These are phyloP conservation scores for Pythium inflatum DNA, from an alignment of 352 stramenopile species.

Conservation along the genomic window DNA sequence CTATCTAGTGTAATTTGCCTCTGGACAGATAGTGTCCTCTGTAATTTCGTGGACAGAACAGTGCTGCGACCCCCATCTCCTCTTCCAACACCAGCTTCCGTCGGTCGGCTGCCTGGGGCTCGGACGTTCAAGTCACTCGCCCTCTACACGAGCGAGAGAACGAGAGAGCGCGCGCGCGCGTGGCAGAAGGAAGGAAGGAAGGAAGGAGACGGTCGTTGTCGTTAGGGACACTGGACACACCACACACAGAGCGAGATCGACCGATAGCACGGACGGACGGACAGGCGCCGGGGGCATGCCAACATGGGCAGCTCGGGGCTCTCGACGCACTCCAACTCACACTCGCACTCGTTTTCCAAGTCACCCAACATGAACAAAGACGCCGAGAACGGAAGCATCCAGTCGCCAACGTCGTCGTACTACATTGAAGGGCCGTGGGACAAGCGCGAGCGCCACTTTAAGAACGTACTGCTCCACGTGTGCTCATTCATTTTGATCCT, in stretches of 20 bases:
- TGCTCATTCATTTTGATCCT: slow-evolving; percentile 88
- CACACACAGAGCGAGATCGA: neutral
- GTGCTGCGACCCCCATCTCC: slow-evolving; percentile 5
- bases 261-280: too few relatives aligned
- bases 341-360: slow-evolving; percentile 53
- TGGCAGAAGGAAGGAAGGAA: neutral
- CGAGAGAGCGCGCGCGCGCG: slow-evolving; percentile 7
- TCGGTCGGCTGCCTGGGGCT: slow-evolving; percentile 7
- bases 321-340: slow-evolving; percentile 52
- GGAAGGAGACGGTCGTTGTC: neutral
- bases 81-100: neutral
- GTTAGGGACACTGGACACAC: neutral
- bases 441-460: slow-evolving; percentile 74
- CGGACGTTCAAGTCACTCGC: slow-evolving; percentile 25
- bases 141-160: slow-evolving; percentile 5
- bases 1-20: neutral
- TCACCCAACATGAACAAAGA: slow-evolving; percentile 42
- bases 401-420: slow-evolving; percentile 55
- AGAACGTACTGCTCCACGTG: slow-evolving; percentile 84
- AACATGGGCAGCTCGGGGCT: slow-evolving; percentile 34
- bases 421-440: slow-evolving; percentile 81
- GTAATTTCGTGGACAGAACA: too few relatives aligned
- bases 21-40: too few relatives aligned
- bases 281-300: slow-evolving; percentile 24
- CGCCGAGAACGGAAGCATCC: slow-evolving; percentile 36